Percentiles rank a stretch among this genome's conserved stretches.
Evolutionary conservation across 805 yeast genomes (phyloP).

Genomic region (Myxozyma melibiosi): DNA sequence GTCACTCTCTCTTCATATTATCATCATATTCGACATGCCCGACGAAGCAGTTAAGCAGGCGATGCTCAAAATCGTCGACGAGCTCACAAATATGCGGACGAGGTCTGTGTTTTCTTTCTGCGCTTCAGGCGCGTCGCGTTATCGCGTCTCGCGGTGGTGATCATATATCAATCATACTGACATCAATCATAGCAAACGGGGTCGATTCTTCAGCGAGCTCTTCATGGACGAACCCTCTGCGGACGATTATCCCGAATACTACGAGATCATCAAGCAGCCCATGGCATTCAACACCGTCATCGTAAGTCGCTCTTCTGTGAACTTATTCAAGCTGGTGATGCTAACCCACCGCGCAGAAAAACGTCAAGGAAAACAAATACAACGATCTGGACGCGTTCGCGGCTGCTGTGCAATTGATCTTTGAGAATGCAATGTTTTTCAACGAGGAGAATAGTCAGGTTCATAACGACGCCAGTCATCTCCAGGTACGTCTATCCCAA

Average conservation of each 20-base stretch:
- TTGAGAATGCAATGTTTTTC: conserved; percentile 75
- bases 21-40: neutral
- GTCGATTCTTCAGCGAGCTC: conserved; percentile 49
- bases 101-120: conserved; percentile 9
- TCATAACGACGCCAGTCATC: conserved; percentile 66
- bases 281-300: conserved; percentile 66
- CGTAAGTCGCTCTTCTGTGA: conserved; percentile 5
- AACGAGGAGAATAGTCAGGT: conserved; percentile 75
- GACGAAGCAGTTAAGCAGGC: conserved; percentile 6
- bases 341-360: conserved; percentile 40
- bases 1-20: neutral
- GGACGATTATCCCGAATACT: conserved; percentile 78
- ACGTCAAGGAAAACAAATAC: conserved; percentile 56
- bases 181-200: conserved; percentile 52
- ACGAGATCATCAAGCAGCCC: conserved; percentile 68
- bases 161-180: too few species aligned
- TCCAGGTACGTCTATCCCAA: conserved; percentile 50
- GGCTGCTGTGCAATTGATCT: conserved; percentile 62
- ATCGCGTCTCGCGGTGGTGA: too few species aligned
- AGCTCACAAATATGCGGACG: conserved; percentile 45
- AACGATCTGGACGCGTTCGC: conserved; percentile 61
- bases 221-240: conserved; percentile 74
- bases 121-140: too few species aligned
- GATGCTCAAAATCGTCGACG: conserved; percentile 40
- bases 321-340: neutral